A percentile compares a stretch with the other conserved stretches of the same genome.
Evolutionary conservation across 192 early-diverging fungal genomes (phyloP).

Genomic region (Coemansia reversa): DNA sequence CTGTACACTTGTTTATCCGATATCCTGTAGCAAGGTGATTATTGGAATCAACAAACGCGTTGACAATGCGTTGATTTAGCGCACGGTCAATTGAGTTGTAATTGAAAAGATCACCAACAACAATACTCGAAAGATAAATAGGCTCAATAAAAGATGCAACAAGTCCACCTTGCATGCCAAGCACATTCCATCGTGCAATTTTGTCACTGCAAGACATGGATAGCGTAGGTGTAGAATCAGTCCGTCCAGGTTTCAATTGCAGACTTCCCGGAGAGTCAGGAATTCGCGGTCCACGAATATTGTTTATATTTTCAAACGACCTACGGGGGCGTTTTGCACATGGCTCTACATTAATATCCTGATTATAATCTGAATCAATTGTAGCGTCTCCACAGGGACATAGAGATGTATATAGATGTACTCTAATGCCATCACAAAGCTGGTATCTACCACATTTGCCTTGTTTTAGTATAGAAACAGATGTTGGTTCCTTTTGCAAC

Average conservation of each 20-base stretch:
- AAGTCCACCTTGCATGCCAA: conserved; percentile 75
- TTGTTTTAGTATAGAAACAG: too few species aligned
- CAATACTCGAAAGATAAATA: conserved; percentile 65
- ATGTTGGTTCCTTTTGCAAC: not conserved
- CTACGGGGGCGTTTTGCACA: conserved; percentile 18
- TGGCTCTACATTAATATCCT: not conserved
- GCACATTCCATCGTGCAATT: conserved; percentile 80
- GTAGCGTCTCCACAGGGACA: conserved; percentile 46
- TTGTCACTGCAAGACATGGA: conserved; percentile 79
- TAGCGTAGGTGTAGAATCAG: conserved; percentile 44
- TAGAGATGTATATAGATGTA: conserved; percentile 46
- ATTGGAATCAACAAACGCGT: conserved; percentile 7
- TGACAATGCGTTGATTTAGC: conserved; percentile 53
- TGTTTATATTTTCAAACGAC: not conserved
- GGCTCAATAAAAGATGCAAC: conserved; percentile 65
- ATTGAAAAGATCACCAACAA: conserved; percentile 71
- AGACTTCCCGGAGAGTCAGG: conserved; percentile 11
- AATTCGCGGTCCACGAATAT: conserved; percentile 21
- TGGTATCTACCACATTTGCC: conserved; percentile 2
- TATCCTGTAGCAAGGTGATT: conserved; percentile 11
- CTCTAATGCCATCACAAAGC: not conserved
- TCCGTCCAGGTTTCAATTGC: conserved; percentile 47
- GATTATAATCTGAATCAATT: conserved; percentile 9
- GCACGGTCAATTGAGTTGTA: conserved; percentile 62
- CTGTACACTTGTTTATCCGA: conserved; percentile 15